These are phyloP conservation scores for Stachybotrys chartarum DNA, from an alignment of 2,329 filamentous ascomycete genomes.

Conservation along the genomic window DNA sequence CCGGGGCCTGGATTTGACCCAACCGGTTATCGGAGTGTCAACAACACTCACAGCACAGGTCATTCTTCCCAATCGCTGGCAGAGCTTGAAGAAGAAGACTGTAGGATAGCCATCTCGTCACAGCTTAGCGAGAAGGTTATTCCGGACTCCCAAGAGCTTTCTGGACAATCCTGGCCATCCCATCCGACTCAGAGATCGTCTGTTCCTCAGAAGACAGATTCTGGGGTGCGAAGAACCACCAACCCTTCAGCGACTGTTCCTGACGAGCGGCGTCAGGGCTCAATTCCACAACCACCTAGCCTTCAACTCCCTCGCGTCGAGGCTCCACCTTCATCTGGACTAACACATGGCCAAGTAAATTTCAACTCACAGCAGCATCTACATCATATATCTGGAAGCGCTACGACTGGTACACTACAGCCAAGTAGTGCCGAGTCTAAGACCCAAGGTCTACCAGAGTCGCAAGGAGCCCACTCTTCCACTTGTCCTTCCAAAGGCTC, in stretches of 20 bases:
- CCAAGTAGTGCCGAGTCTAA: neutral
- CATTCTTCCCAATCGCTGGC: slow-evolving; percentile 23
- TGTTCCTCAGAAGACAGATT: no score
- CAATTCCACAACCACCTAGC: neutral
- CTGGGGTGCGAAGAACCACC: neutral
- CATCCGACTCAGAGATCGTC: neutral
- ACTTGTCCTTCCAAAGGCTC: neutral
- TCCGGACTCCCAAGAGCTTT: slow-evolving; percentile 35
- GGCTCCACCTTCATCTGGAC: neutral
- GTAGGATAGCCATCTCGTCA: slow-evolving; percentile 19
- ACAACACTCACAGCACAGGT: slow-evolving; percentile 19
- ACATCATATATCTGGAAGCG: neutral
- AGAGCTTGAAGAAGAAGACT: slow-evolving; percentile 27
- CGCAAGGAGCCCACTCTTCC: neutral
- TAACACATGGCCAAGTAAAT: neutral
- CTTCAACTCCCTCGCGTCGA: neutral
- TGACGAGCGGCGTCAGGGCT: neutral
- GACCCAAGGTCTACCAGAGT: neutral
- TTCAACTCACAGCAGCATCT: neutral
- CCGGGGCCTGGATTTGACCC: slow-evolving; percentile 24
- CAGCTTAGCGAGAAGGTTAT: slow-evolving; percentile 29
- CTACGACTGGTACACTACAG: neutral
- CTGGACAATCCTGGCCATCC: slow-evolving; percentile 13
- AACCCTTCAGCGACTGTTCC: neutral
- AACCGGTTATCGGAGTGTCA: slow-evolving; percentile 26